Conservation (phyloP, 2,329 filamentous ascomycete species). For the Ophiostoma populinum region DNA sequence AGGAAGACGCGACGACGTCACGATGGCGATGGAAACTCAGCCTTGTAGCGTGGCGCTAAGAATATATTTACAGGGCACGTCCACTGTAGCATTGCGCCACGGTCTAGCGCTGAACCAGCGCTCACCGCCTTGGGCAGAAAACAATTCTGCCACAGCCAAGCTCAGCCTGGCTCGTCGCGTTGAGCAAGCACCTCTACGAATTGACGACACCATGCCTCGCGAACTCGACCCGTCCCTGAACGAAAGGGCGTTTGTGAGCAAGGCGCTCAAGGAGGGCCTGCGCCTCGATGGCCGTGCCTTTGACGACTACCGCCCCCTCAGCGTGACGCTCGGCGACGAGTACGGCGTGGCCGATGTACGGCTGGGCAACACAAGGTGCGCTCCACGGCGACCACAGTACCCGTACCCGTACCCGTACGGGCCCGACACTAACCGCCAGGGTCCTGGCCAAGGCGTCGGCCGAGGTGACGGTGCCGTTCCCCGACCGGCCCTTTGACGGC, state of each 20-base stretch:
- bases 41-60: background rate
- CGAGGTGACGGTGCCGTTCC: slow-evolving; percentile 69
- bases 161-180: background rate
- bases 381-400: background rate
- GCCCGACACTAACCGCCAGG: too few relatives aligned
- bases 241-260: slow-evolving; percentile 70
- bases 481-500: slow-evolving; percentile 87
- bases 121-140: slow-evolving; percentile 15
- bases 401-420: too few relatives aligned
- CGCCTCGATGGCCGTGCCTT: slow-evolving; percentile 71
- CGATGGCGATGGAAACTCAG: background rate
- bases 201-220: slow-evolving; percentile 53
- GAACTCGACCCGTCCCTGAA: slow-evolving; percentile 82
- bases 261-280: slow-evolving; percentile 64
- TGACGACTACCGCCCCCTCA: slow-evolving; percentile 62
- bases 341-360: slow-evolving; percentile 79
- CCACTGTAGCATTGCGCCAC: too few relatives aligned
- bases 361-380: slow-evolving; percentile 75
- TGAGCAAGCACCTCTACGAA: too few relatives aligned
- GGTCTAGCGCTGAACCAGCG: too few relatives aligned
- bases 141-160: slow-evolving; percentile 4
- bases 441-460: slow-evolving; percentile 73
- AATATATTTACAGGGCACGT: too few relatives aligned
- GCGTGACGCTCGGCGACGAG: slow-evolving; percentile 73
- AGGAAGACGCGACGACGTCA: background rate